Evolutionary conservation across 2,329 filamentous ascomycete genomes (phyloP), one percentile per base, ranked within the genome.

Genomic region (Emergomyces orientalis): DNA sequence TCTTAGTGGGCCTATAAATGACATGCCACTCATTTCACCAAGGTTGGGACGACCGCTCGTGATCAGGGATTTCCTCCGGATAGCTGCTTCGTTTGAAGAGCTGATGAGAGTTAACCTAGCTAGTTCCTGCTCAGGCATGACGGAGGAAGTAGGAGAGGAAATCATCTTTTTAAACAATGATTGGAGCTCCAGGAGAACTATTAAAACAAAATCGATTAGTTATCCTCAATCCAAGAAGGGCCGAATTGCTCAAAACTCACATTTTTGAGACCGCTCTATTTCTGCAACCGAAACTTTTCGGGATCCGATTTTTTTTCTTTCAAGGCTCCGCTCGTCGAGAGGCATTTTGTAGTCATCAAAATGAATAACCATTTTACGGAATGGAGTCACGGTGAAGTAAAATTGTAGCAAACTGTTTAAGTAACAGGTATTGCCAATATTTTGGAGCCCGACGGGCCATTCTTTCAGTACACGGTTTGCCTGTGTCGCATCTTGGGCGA

Each of bases 351-450:
- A 84, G 4, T 85, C 75, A 32, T 93, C 86, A 67, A 90, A 90
- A 59, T 90, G 81, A 63, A 95, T 80, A 2, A 97, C 86, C 67
- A 97, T 84, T 5, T 94, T 83, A 59, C 93, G 85, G 37, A 97
- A 81, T 1, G 90, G 86, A 65, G 86, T 88, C 62, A 97, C 85
- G 0, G 92, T 95, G 73, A 96, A 97, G 67, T 97, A 88, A 72
- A 96, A 97, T 62, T 99, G 94, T 11, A 99, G 81, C 58, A 99
- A 83, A 76, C 93, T 97, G 79, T 99, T 99, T 62, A 99, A 82
- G 71, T 99, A 99, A 74, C 94, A 99, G 0, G 95, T 99, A 71
- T 99, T 99, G 64, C 94, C 92, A 63, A 97, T 96, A 69, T 97
- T 99, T 66, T 87, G 84, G 6, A 97, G 82, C 0, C 94, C 94